A percentile compares a stretch with the other conserved stretches of the same genome.
Evolutionary conservation across 2,329 filamentous ascomycete species (phyloP).

Genomic region (Curvularia sp.): DNA sequence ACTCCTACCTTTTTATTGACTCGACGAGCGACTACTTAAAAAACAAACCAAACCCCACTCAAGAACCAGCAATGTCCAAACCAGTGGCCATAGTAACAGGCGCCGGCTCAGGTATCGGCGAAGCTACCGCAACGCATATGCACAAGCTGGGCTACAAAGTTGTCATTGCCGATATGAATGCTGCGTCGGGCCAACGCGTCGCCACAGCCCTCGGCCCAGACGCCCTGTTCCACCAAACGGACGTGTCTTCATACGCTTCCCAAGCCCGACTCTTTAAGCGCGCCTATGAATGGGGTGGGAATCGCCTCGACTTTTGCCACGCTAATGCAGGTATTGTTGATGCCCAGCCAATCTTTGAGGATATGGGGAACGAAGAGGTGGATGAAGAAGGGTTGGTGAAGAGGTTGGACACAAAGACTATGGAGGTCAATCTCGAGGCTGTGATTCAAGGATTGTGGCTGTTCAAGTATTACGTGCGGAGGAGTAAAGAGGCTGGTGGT

Average conservation of each 20-base stretch:
- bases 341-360: slow-evolving; percentile 48
- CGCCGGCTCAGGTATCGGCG: slow-evolving; percentile 55
- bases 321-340: slow-evolving; percentile 55
- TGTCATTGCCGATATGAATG: slow-evolving; percentile 55
- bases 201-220: slow-evolving; percentile 36
- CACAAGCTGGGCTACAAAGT: slow-evolving; percentile 50
- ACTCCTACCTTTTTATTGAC: not conserved
- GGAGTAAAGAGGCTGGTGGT: slow-evolving; percentile 47
- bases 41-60: not conserved
- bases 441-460: slow-evolving; percentile 54
- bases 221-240: slow-evolving; percentile 48
- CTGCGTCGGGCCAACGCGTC: slow-evolving; percentile 34
- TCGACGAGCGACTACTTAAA: not conserved
- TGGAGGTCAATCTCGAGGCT: slow-evolving; percentile 52
- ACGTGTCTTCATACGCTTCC: slow-evolving; percentile 51
- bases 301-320: slow-evolving; percentile 52
- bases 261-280: slow-evolving; percentile 51
- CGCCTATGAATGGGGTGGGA: slow-evolving; percentile 53
- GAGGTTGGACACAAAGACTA: slow-evolving; percentile 48
- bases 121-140: slow-evolving; percentile 54
- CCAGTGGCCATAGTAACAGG: slow-evolving; percentile 56
- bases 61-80: slow-evolving; percentile 38
- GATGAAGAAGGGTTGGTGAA: slow-evolving; percentile 48
- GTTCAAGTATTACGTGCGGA: slow-evolving; percentile 52
- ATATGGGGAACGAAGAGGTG: slow-evolving; percentile 35